These are phyloP conservation scores for Kuraishia molischiana DNA, from an alignment of 805 yeast genomes.

Conservation along the genomic window DNA sequence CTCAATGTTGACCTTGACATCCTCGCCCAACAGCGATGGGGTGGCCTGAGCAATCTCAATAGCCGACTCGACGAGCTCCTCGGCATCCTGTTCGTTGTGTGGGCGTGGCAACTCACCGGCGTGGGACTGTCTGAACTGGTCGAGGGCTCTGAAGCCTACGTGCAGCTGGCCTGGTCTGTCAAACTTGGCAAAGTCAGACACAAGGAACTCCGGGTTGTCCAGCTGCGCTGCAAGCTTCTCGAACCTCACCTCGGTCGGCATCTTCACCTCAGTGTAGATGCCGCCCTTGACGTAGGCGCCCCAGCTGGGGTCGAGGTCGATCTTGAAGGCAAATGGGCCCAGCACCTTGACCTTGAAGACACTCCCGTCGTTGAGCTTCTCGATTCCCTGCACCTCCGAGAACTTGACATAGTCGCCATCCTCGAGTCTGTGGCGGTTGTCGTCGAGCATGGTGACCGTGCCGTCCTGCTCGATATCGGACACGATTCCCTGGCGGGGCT, in stretches of 20 bases:
- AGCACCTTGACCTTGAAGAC: conserved; percentile 71
- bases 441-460: conserved; percentile 88
- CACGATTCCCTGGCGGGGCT: conserved; percentile 77
- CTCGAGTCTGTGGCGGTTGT: conserved; percentile 85
- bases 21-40: conserved; percentile 46
- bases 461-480: conserved; percentile 85
- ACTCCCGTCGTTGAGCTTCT: conserved; percentile 61
- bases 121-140: conserved; percentile 57
- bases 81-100: conserved; percentile 63
- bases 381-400: conserved; percentile 76
- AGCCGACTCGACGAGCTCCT: conserved; percentile 50
- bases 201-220: conserved; percentile 64
- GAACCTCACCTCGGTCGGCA: conserved; percentile 58
- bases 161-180: conserved; percentile 89
- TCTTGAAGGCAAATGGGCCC: conserved; percentile 91
- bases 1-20: conserved; percentile 44
- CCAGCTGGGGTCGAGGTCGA: conserved; percentile 41
- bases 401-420: conserved; percentile 89
- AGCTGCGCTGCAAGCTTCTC: conserved; percentile 58
- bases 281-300: conserved; percentile 80
- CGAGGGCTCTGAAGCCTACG: conserved; percentile 84
- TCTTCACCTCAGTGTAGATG: conserved; percentile 83
- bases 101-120: conserved; percentile 69
- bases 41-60: conserved; percentile 46
- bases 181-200: conserved; percentile 88